Percentiles rank a stretch among this genome's conserved stretches.
These are phyloP conservation scores for Globisporangium takayamanum DNA, from an alignment of 352 stramenopile genomes.

Conservation along the genomic window DNA sequence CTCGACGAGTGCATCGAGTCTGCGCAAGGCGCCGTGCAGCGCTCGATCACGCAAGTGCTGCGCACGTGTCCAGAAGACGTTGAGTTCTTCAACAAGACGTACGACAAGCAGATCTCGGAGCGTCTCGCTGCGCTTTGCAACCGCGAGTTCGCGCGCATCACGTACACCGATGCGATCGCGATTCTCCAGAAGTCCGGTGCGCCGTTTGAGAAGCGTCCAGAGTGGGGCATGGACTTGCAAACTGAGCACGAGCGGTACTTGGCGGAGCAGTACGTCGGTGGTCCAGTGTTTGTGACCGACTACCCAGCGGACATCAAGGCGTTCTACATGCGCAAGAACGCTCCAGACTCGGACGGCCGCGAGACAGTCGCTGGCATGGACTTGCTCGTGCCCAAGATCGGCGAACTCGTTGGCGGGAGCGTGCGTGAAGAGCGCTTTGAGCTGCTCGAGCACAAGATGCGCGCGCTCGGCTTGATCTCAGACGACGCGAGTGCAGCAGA, in stretches of 20 bases:
- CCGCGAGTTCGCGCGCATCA: conserved; percentile 88
- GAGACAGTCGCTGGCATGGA: conserved; percentile 97
- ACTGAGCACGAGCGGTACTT: conserved; percentile 97
- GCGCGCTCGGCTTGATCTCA: conserved; percentile 34
- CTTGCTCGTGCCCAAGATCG: conserved; percentile 94
- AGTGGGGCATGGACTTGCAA: conserved; percentile 95
- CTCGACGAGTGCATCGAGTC: conserved; percentile 90
- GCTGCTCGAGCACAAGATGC: conserved; percentile 78
- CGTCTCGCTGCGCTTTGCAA: conserved; percentile 80
- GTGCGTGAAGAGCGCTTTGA: conserved; percentile 94
- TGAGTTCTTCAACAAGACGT: conserved; percentile 91
- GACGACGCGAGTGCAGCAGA: conserved; percentile 73
- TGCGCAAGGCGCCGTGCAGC: conserved; percentile 90
- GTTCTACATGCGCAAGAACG: conserved; percentile 99
- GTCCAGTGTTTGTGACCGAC: conserved; percentile 96
- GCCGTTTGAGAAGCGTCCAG: conserved; percentile 77
- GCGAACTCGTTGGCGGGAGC: conserved; percentile 95
- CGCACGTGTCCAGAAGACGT: conserved; percentile 88
- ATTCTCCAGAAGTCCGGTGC: conserved; percentile 85
- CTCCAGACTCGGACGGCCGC: conserved; percentile 55
- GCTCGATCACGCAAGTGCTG: conserved; percentile 73
- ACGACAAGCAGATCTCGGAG: conserved; percentile 75
- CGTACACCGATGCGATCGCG: conserved; percentile 93
- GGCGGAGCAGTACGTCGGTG: conserved; percentile 76
- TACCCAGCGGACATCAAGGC: conserved; percentile 98